Conservation (phyloP, 2,329 filamentous ascomycete species). For the Ceratocystis huliohia region DNA sequence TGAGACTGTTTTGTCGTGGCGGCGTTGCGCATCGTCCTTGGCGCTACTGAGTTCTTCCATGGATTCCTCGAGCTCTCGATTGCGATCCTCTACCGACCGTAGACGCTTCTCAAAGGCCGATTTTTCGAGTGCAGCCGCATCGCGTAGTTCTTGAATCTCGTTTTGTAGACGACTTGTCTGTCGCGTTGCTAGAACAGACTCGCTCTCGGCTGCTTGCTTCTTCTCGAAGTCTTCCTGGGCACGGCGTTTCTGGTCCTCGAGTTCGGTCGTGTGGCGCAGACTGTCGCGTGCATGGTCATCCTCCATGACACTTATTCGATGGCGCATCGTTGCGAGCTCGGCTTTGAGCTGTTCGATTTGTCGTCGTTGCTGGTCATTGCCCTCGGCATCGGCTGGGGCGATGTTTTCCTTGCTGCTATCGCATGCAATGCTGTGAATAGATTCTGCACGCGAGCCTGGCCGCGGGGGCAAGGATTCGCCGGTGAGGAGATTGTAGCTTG, state of each 20-base stretch:
- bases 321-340: constrained; percentile 75
- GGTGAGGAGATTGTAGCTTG: constrained; percentile 47
- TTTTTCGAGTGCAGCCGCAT: constrained; percentile 41
- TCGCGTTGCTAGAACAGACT: constrained; percentile 37
- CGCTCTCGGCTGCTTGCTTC: constrained; percentile 46
- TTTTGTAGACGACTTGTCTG: constrained; percentile 38
- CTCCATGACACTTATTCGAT: constrained; percentile 74
- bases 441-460: constrained; percentile 33
- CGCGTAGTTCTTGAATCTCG: constrained; percentile 42
- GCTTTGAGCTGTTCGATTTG: constrained; percentile 70
- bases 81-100: constrained; percentile 60
- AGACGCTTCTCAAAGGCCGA: constrained; percentile 55
- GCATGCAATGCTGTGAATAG: constrained; percentile 37
- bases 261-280: constrained; percentile 68
- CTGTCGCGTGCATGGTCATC: constrained; percentile 74
- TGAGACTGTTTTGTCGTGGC: constrained; percentile 40
- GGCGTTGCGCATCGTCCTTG: constrained; percentile 57
- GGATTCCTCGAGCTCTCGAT: constrained; percentile 64
- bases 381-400: constrained; percentile 45
- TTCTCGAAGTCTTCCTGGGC: constrained; percentile 76
- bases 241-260: constrained; percentile 65
- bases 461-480: constrained; percentile 31
- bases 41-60: constrained; percentile 54
- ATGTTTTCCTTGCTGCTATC: constrained; percentile 50
- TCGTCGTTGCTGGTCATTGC: constrained; percentile 44